Evolutionary conservation across 345 rosid species (phyloP), one percentile per base, ranked within the genome.

Genomic region (Murraya paniculata): DNA sequence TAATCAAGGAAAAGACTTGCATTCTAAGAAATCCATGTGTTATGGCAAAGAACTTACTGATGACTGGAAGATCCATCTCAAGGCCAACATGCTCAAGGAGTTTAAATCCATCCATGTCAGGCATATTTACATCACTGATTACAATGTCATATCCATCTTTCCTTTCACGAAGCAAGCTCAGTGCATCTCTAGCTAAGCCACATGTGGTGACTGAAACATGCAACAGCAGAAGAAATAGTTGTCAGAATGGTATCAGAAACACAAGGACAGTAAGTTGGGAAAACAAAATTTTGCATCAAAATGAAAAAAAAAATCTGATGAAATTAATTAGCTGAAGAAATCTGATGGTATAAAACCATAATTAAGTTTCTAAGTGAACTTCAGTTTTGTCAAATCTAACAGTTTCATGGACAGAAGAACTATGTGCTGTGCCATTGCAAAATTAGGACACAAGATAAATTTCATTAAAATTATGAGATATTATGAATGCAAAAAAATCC

Each of bases 91-190:
- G 95, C 80, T 96, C 99, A 7, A 96, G 93, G 73, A 96, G 99
- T 73, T 91, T 96, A 77, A 96, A 96, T 4, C 99, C 99, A 60
- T 96, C 98, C 99, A 95, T 95, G 86, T 95, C 99, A n/a, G 99
- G 99, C 99, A 95, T 95, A 89, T 93, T 92, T 16, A 95, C 98
- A 74, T 93, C 99, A 68, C 98, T 95, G 75, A 96, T 91, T 39
- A 95, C 99, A 45, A 93, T 96, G 80, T 92, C 99, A 75, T 85
- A 95, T n/a, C 94, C 93, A 58, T 91, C 97, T 81, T 95, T 93
- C 85, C 90, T 90, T 75, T 93, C 97, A 1, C 97, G 94, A 16
- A 92, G 97, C 77, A 92, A 73, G 82, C 59, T 83, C 75, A 95
- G 77, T 64, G 99, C 98, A 45, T 93, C 97, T 86, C 95, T 91